phyloP scores from a whole-genome alignment of 169 alveolate genomes.

The Babesia bigemina region DNA sequence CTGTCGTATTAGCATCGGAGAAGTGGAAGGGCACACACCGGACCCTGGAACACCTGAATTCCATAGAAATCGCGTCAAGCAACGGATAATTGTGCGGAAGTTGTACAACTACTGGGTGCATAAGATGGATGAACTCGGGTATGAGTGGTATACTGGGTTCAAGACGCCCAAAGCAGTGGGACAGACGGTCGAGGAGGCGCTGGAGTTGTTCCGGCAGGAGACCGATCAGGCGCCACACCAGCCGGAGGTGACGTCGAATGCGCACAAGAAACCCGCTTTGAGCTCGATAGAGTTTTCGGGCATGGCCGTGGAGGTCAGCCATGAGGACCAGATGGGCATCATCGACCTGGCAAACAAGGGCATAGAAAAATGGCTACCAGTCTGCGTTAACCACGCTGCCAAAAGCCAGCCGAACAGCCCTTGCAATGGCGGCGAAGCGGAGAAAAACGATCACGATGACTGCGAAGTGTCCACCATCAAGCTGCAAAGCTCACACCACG shows the following conservation, averaged over 20 bases:
- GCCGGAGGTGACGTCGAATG: background rate
- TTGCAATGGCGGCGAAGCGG: background rate
- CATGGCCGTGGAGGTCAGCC: conserved; percentile 15
- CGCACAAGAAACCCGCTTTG: background rate
- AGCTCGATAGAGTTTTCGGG: conserved; percentile 23
- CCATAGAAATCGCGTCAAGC: too few species aligned
- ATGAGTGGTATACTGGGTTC: conserved; percentile 35
- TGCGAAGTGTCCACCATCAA: conserved; percentile 32
- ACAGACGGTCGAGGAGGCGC: conserved; percentile 8
- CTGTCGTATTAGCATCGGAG: too few species aligned
- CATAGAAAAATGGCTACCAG: conserved; percentile 37
- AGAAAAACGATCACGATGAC: background rate
- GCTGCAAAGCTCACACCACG: conserved; percentile 48
- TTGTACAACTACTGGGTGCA: too few species aligned
- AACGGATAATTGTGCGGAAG: background rate
- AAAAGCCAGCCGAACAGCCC: background rate
- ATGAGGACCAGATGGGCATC: conserved; percentile 19
- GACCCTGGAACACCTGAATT: too few species aligned
- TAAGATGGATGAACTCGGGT: conserved; percentile 27
- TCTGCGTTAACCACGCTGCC: conserved; percentile 11
- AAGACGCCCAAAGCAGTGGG: conserved; percentile 35
- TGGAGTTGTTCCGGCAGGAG: background rate
- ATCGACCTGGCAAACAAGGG: conserved; percentile 14
- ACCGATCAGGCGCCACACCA: background rate
- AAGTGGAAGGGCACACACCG: too few species aligned